Evolutionary conservation across 2,329 filamentous ascomycete species (phyloP).

Genomic region (Triangularia verruculosa): DNA sequence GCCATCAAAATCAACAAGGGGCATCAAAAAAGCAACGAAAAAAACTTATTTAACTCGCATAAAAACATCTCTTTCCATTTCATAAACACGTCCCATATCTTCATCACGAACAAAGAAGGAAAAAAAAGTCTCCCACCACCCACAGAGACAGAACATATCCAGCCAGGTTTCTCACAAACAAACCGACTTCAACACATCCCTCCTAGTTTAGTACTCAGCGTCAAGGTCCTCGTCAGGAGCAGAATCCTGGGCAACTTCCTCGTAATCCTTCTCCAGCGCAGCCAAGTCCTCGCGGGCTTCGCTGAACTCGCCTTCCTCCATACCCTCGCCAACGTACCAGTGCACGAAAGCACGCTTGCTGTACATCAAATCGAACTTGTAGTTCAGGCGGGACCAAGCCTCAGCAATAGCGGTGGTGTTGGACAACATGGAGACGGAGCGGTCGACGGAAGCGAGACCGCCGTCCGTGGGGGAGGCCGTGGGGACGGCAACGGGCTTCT

Average conservation of each 20-base stretch:
- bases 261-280: slow-evolving; percentile 82
- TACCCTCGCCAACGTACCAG: slow-evolving; percentile 84
- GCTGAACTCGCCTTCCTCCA: slow-evolving; percentile 89
- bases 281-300: slow-evolving; percentile 84
- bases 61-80: neutral
- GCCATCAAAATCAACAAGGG: neutral
- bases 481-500: slow-evolving; percentile 62
- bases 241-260: slow-evolving; percentile 77
- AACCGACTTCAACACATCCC: slow-evolving; percentile 3
- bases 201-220: slow-evolving; percentile 68
- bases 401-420: slow-evolving; percentile 73
- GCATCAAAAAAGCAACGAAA: neutral
- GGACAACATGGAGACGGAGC: slow-evolving; percentile 68
- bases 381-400: slow-evolving; percentile 68
- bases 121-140: neutral
- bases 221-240: slow-evolving; percentile 61
- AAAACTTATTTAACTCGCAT: neutral
- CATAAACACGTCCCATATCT: neutral
- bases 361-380: slow-evolving; percentile 79
- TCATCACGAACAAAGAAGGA: slow-evolving; percentile 2
- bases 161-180: neutral
- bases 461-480: slow-evolving; percentile 50
- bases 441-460: slow-evolving; percentile 60
- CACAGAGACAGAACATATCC: neutral
- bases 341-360: slow-evolving; percentile 74